Evolutionary conservation across 2,329 filamentous ascomycete genomes (phyloP).

Genomic region (Hymenoscyphus occultus): DNA sequence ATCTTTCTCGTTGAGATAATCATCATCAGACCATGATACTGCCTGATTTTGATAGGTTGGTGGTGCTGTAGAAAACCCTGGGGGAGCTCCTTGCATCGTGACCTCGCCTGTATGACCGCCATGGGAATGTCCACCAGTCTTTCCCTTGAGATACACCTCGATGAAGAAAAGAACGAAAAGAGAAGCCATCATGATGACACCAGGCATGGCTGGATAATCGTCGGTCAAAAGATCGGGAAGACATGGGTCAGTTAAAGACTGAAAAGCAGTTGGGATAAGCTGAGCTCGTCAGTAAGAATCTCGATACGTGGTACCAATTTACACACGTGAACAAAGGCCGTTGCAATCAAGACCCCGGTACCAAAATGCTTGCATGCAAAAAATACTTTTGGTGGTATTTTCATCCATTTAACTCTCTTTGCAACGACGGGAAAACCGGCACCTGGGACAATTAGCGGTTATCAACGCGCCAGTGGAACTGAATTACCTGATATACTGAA

Average conservation of each 20-base stretch:
- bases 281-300: slow-evolving; percentile 15
- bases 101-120: slow-evolving; percentile 19
- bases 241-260: slow-evolving; percentile 65
- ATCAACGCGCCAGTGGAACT: slow-evolving; percentile 7
- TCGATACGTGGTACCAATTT: neutral
- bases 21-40: slow-evolving; percentile 4
- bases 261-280: slow-evolving; percentile 67
- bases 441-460: slow-evolving; percentile 54
- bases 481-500: slow-evolving; percentile 17
- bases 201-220: slow-evolving; percentile 46
- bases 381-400: slow-evolving; percentile 56
- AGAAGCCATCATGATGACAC: slow-evolving; percentile 44
- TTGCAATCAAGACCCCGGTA: slow-evolving; percentile 77
- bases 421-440: slow-evolving; percentile 59
- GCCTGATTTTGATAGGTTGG: slow-evolving; percentile 10
- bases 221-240: slow-evolving; percentile 45
- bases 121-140: slow-evolving; percentile 23
- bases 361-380: slow-evolving; percentile 72
- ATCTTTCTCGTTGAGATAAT: slow-evolving; percentile 20
- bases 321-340: slow-evolving; percentile 68
- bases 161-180: slow-evolving; percentile 49
- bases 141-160: slow-evolving; percentile 49
- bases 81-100: slow-evolving; percentile 10
- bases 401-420: slow-evolving; percentile 41
- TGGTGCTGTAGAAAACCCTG: slow-evolving; percentile 12